Evolutionary conservation across 176 grass and related monocot species (phyloP), one percentile per base, ranked within the genome.

Genomic region (Raddia guianensis): DNA sequence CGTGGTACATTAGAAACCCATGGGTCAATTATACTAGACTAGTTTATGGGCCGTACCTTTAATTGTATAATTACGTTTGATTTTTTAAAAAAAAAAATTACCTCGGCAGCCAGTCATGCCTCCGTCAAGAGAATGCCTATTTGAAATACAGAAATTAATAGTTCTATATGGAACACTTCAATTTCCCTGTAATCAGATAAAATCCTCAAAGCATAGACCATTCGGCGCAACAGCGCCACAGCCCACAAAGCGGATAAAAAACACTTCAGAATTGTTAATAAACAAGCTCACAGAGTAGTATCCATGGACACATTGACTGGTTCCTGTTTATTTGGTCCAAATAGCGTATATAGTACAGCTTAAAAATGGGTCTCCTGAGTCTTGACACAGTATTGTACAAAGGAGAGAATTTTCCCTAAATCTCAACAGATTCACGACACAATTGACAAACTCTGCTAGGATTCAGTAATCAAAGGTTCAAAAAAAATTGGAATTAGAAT

Each of bases 401-500:
- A 53, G 43, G 68, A 62, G 73, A 74, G 51, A 75, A 35, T 45
- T 66, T 82, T 85, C 32, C 27, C 72, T 35, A 61, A 7, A 51
- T 55, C 66, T 80, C 53, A 84, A 75, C 61, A 76, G 72, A 82
- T 61, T 82, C 73, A 53, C 66, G 66, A 45, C 19, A 82, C 83
- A 82, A 64, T 73, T 32, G 73, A 78, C 44, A 0, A 73, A 47
- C 87, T 90, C 83, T 40, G 59, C 14, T 4, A 74, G 50, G 51
- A 32, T 51, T 57, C 57, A 60, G 87, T 77, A 82, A 82, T 57
- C 40, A 16, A 60, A 73, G 12, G 73, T 59, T 89, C 34, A 63
- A 67, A 82, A 84, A 79, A 79, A 83, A 81, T 86, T 73, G 58
- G 69, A 80, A 88, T 80, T 74, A 45, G 70, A 83, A 80, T 77